These are phyloP conservation scores for Eucalyptus pauciflora DNA, from an alignment of 345 rosid species.

Conservation along the genomic window DNA sequence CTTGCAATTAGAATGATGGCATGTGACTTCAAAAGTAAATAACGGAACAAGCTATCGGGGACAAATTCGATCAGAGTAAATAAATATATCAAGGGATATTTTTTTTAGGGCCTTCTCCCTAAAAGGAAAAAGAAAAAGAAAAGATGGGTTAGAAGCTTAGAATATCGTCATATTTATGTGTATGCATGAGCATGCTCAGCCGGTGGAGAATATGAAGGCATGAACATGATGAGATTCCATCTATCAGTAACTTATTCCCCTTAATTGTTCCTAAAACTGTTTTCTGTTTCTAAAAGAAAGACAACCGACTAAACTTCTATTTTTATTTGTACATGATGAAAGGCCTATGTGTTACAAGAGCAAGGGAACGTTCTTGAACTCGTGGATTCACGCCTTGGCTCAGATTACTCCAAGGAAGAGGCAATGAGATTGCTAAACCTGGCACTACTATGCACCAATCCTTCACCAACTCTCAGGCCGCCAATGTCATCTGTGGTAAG, in stretches of 20 bases:
- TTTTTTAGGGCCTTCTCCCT: not conserved
- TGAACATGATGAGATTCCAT: not conserved
- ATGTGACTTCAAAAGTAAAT: not conserved
- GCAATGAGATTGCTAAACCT: conserved; percentile 62
- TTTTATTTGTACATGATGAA: not conserved
- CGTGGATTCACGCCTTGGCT: conserved; percentile 60
- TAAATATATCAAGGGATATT: not conserved
- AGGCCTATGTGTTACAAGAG: conserved; percentile 92
- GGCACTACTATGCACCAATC: conserved; percentile 75
- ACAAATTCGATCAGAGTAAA: not conserved
- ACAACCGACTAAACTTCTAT: not conserved
- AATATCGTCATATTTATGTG: not conserved
- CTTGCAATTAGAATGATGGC: not conserved
- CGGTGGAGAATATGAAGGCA: not conserved
- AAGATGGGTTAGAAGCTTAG: not conserved
- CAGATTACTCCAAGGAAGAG: conserved; percentile 36
- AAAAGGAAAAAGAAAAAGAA: not conserved
- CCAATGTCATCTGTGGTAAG: conserved; percentile 69
- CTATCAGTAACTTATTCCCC: not conserved
- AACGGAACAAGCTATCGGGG: not conserved
- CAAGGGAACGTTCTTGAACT: conserved; percentile 86
- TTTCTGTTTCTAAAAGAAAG: not conserved
- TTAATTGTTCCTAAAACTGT: not conserved
- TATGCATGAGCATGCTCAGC: not conserved
- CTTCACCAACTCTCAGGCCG: conserved; percentile 85